Evolutionary conservation across 306 rosid species (phyloP), one percentile per base, ranked within the genome.

Genomic region (Sicyos edulis): DNA sequence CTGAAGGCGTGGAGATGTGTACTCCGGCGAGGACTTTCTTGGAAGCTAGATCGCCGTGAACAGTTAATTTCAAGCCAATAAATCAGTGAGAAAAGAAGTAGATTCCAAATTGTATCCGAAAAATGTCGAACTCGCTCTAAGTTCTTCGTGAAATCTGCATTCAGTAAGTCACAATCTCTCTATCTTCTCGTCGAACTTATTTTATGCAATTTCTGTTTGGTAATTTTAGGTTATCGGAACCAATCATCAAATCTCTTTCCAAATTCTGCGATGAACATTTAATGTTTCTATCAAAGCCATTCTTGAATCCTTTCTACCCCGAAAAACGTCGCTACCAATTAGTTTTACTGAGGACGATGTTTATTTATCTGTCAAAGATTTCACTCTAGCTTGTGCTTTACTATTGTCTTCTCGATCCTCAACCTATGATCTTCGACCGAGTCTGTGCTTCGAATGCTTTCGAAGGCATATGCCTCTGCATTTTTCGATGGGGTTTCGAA

Each of bases 361-460:
- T 29, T 79, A 70, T 54, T 15, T 81, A 65, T 76, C 89, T 64
- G 57, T 93, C 79, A 86, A 67, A 63, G 89, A 88, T 69, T 88
- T 92, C 57, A 14, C 86, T 57, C 77, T 92, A 45, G 96, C 92
- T 0, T 90, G 92, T 42, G 90, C 96, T 51, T 76, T 90, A 13
- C 67, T 88, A 16, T 85, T 89, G 34, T 83, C 93, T 57, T 82
- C 96, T 26, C 73, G 67, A 14, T 82, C 80, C 78, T 74, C 90
- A 34, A 53, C 79, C 26, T 71, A 73, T 53, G 88, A 78, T 61
- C 82, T 92, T 53, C 80, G n/a, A n/a, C 92, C 0, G 83, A 78
- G 12, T 58, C 76, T 21, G 84, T 96, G 3, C 60, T 90, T 44
- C 75, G 20, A 59, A 63, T 78, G 5, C 77, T 92, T 67, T 85